Percentiles rank a stretch among this genome's conserved stretches.
phyloP scores from a whole-genome alignment of 1,284 basidiomycete species.

The Ustilago vetiveriae region DNA sequence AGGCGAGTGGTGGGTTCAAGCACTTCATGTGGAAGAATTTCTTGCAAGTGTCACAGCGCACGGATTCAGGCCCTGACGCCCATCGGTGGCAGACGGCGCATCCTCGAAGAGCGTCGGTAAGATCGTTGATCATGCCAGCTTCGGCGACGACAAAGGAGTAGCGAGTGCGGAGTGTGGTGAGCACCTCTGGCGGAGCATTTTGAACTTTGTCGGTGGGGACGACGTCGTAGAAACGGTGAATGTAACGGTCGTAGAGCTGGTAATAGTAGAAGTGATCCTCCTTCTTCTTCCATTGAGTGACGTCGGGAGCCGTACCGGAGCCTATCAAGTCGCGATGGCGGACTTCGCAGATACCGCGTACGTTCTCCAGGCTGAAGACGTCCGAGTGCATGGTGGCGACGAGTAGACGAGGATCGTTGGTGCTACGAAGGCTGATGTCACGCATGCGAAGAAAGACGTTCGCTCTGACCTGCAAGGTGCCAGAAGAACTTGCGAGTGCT shows the following conservation, averaged over 20 bases:
- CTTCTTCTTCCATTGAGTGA: slow-evolving; percentile 92
- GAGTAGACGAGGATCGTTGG: slow-evolving; percentile 86
- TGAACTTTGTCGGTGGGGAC: slow-evolving; percentile 84
- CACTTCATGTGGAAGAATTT: slow-evolving; percentile 94
- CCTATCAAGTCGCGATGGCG: slow-evolving; percentile 90
- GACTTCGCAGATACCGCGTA: slow-evolving; percentile 90
- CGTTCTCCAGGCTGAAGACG: slow-evolving; percentile 88
- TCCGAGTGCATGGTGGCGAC: slow-evolving; percentile 95
- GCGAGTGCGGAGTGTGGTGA: slow-evolving; percentile 73
- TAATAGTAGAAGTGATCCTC: slow-evolving; percentile 95
- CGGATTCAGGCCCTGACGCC: slow-evolving; percentile 78
- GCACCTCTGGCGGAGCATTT: slow-evolving; percentile 72
- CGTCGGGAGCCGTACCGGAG: slow-evolving; percentile 72
- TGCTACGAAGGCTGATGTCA: slow-evolving; percentile 83
- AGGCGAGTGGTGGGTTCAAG: slow-evolving; percentile 88
- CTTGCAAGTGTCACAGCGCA: slow-evolving; percentile 93
- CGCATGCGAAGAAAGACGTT: slow-evolving; percentile 92
- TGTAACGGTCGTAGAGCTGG: slow-evolving; percentile 93
- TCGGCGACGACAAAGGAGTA: slow-evolving; percentile 97
- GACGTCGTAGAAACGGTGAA: slow-evolving; percentile 97
- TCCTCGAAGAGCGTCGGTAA: slow-evolving; percentile 84
- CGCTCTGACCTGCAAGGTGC: slow-evolving; percentile 74
- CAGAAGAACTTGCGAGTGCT: slow-evolving; percentile 72
- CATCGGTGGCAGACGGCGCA: slow-evolving; percentile 87
- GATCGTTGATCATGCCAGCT: slow-evolving; percentile 87